phyloP scores from a whole-genome alignment of 805 yeast genomes.

The Blastobotrys americana region DNA sequence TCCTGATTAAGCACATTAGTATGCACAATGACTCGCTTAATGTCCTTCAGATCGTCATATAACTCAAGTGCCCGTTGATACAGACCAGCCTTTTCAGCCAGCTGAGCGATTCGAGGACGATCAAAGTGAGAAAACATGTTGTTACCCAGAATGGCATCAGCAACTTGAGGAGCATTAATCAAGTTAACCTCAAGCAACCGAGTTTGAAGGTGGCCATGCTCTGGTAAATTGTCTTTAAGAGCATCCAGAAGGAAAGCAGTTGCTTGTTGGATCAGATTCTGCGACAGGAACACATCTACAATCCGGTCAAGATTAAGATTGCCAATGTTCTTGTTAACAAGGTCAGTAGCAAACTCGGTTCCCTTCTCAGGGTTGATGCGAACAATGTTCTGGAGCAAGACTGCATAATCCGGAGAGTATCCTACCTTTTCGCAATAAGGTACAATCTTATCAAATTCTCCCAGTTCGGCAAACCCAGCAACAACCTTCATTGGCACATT shows the following conservation, averaged over 20 bases:
- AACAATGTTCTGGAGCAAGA: constrained; percentile 80
- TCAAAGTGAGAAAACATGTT: constrained; percentile 94
- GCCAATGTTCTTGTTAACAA: constrained; percentile 56
- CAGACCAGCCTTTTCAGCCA: constrained; percentile 94
- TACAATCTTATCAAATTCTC: constrained; percentile 90
- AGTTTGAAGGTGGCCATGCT: constrained; percentile 94
- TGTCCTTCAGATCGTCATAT: constrained; percentile 89
- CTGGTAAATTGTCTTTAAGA: constrained; percentile 84
- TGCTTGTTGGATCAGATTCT: constrained; percentile 93
- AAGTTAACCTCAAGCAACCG: constrained; percentile 87
- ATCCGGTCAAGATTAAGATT: constrained; percentile 73
- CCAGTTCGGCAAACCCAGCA: constrained; percentile 84
- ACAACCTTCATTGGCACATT: constrained; percentile 83
- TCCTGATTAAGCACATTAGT: constrained; percentile 76
- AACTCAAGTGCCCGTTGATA: constrained; percentile 94
- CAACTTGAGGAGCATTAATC: constrained; percentile 97
- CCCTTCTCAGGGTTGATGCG: constrained; percentile 97
- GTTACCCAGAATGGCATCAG: constrained; percentile 96
- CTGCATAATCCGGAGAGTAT: constrained; percentile 83
- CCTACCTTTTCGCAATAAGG: constrained; percentile 89
- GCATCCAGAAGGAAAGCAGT: constrained; percentile 96
- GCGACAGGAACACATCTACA: constrained; percentile 91
- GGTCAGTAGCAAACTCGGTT: constrained; percentile 88
- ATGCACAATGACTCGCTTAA: constrained; percentile 88
- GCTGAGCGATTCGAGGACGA: constrained; percentile 81